Evolutionary conservation across 2,329 filamentous ascomycete genomes (phyloP), one percentile per base, ranked within the genome.

Genomic region (Xylariales sp.): DNA sequence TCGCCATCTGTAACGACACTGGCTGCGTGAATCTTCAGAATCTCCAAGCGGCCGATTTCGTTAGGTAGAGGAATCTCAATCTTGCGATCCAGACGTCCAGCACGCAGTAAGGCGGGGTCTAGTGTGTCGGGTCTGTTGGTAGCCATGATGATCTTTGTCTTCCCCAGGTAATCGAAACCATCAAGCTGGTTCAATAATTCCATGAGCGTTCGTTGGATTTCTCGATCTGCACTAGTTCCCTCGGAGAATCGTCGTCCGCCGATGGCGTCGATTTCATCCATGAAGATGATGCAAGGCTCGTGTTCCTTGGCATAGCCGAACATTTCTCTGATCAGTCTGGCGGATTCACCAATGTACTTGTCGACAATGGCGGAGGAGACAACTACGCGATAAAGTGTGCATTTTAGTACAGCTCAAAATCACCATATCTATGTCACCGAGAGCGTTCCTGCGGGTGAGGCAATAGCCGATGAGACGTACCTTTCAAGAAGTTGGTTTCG

Each of bases 91-190:
- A 98, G 74, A 62, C 93, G 85, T 54, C 91, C 91, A 29, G 91
- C 91, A 69, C 91, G 83, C 40, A 98, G 75, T 54, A 98, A 72
- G 2, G 91, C 91, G 23, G 91, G 91, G 59, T 98, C 91, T 33
- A 98, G 79, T 1, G 91, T 97, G 63, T 97, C 91, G 12, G 91
- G 93, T 67, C 93, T 78, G 74, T 98, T 98, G 42, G 93, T 97
- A 25, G 90, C 93, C 94, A 98, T 98, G 70, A 98, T 98, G 62
- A 98, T 98, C 74, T 98, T 98, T 39, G 93, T 98, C 76, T 98
- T 96, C 53, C 94, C 93, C 25, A 98, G 77, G 69, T 98, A 98
- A 69, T 98, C 93, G 71, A 98, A 98, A 51, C 94, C 93, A 61
- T 98, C 93, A 38, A 98, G 81, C 66, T 98, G 93, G 67, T 98